Evolutionary conservation across 2,329 filamentous ascomycete species (phyloP).

Genomic region (Hypocreales sp.): DNA sequence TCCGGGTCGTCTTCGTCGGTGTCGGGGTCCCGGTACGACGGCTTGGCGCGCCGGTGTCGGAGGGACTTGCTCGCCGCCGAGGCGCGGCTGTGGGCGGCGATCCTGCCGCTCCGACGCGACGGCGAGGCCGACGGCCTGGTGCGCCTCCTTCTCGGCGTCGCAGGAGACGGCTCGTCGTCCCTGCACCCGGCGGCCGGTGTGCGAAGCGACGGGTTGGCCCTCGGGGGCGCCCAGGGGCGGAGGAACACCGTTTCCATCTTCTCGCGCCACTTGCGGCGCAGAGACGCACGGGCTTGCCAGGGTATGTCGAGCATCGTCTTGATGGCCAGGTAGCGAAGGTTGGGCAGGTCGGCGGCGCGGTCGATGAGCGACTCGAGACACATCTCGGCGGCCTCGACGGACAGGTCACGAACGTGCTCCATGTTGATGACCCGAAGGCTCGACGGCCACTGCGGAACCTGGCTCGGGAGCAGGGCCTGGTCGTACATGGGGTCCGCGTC

Average conservation of each 20-base stretch:
- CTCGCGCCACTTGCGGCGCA: slow-evolving; percentile 65
- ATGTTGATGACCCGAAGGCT: slow-evolving; percentile 59
- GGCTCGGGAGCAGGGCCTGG: slow-evolving; percentile 42
- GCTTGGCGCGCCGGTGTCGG: slow-evolving; percentile 6
- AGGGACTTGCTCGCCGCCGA: slow-evolving; percentile 7
- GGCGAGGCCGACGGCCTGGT: slow-evolving; percentile 8
- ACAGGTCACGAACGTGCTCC: slow-evolving; percentile 63
- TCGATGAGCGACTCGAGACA: slow-evolving; percentile 70
- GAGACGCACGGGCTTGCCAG: slow-evolving; percentile 69
- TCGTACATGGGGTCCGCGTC: slow-evolving; percentile 66
- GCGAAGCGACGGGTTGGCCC: slow-evolving; percentile 8
- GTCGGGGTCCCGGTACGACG: slow-evolving; percentile 28
- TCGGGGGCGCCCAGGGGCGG: slow-evolving; percentile 27
- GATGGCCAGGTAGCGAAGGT: slow-evolving; percentile 55
- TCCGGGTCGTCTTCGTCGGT: slow-evolving; percentile 27
- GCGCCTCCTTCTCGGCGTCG: slow-evolving; percentile 6
- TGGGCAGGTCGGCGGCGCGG: slow-evolving; percentile 46
- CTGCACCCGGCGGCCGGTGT: slow-evolving; percentile 3
- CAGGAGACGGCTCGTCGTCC: slow-evolving; percentile 1
- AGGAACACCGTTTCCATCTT: slow-evolving; percentile 54
- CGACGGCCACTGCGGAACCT: slow-evolving; percentile 66
- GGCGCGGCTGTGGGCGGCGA: slow-evolving; percentile 14
- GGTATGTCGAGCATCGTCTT: slow-evolving; percentile 65
- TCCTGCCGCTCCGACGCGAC: slow-evolving; percentile 21
- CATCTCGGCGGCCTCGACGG: slow-evolving; percentile 50